Conservation (phyloP, 176 grass and related monocot genomes). For the Tillandsia fasciculata region DNA sequence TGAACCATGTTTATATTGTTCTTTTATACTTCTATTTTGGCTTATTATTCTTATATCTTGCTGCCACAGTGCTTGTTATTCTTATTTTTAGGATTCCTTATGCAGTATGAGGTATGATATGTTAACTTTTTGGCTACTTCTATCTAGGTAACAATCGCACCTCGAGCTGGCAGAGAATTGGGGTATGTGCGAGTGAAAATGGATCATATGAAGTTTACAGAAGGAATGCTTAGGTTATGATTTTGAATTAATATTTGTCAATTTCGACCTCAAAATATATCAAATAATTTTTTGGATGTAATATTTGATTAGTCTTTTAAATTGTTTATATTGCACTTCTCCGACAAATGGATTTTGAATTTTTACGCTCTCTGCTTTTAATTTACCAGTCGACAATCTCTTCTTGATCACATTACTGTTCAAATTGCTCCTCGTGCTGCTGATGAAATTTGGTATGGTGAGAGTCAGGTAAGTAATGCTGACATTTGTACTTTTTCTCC, state of each 20-base stretch:
- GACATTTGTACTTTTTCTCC: background rate
- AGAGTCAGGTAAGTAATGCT: slow-evolving; percentile 21
- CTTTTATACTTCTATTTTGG: no score
- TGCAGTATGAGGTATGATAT: background rate
- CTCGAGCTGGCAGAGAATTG: slow-evolving; percentile 27
- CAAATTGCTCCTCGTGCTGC: slow-evolving; percentile 32
- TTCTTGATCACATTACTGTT: slow-evolving; percentile 30
- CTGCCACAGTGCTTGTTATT: background rate
- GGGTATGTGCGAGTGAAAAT: slow-evolving; percentile 28
- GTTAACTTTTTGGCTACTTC: background rate
- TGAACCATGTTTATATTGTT: no score
- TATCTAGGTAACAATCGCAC: slow-evolving; percentile 24
- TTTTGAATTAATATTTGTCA: background rate
- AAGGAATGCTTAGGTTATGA: slow-evolving; percentile 23
- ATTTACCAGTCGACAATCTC: slow-evolving; percentile 22
- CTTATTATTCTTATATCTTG: no score
- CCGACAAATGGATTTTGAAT: background rate
- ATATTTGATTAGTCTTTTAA: no score
- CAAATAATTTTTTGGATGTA: background rate
- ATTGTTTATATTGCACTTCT: background rate
- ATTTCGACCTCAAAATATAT: background rate
- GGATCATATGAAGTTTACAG: slow-evolving; percentile 22
- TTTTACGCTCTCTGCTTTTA: background rate
- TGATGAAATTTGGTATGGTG: slow-evolving; percentile 32
- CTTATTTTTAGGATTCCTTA: background rate